phyloP scores from a whole-genome alignment of 176 grass and related monocot genomes.

The Avena eriantha region DNA sequence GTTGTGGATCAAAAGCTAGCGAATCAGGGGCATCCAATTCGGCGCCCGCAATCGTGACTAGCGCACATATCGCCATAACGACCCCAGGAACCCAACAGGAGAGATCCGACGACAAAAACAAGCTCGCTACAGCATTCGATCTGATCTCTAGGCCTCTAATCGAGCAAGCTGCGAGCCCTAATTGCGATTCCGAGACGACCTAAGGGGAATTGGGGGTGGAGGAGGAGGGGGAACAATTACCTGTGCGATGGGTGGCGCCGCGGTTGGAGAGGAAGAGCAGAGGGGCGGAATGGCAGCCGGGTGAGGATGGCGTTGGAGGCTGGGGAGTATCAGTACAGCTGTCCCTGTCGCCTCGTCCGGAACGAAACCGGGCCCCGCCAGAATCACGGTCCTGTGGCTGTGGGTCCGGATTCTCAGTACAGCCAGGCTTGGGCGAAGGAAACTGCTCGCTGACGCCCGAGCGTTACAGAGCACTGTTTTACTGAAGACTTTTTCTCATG shows the following conservation, averaged over 20 bases:
- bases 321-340: constrained; percentile 23
- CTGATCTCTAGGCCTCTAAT: constrained; percentile 18
- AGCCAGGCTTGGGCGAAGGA: neutral
- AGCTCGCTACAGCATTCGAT: constrained; percentile 15
- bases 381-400: constrained; percentile 22
- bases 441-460: too few species aligned
- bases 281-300: neutral
- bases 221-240: constrained; percentile 17
- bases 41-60: constrained; percentile 3
- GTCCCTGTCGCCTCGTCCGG: neutral
- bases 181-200: neutral
- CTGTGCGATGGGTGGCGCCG: constrained; percentile 35
- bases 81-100: neutral
- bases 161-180: constrained; percentile 3
- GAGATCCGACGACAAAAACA: constrained; percentile 23
- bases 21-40: constrained; percentile 38
- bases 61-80: neutral
- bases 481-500: too few species aligned
- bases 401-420: neutral
- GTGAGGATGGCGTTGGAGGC: constrained; percentile 17
- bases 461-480: too few species aligned
- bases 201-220: neutral
- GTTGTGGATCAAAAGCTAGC: neutral
- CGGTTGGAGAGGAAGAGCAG: constrained; percentile 10
- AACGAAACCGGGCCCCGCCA: constrained; percentile 11